Percentiles rank a stretch among this genome's conserved stretches.
phyloP scores from a whole-genome alignment of 2,329 filamentous ascomycete genomes.

The Fusarium chuoi region DNA sequence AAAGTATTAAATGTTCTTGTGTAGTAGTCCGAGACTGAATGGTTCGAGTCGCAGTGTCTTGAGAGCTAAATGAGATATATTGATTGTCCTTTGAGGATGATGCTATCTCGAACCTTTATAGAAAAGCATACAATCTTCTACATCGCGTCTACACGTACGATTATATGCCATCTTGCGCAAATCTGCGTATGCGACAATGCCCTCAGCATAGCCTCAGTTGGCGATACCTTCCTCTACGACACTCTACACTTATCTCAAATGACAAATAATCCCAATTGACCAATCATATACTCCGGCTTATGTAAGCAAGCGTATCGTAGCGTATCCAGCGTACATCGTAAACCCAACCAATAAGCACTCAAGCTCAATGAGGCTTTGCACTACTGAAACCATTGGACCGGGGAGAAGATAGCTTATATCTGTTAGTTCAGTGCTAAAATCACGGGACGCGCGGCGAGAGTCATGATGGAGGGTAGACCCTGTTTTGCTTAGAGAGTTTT shows the following conservation, averaged over 20 bases:
- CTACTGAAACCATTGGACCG: not conserved
- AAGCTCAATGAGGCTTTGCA: not conserved
- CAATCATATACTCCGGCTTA: not conserved
- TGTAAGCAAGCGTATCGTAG: not conserved
- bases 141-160: accelerated
- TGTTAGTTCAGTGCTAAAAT: not conserved
- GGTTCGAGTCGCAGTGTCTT: accelerated
- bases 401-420: not conserved
- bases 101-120: not conserved
- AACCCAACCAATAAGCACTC: not conserved
- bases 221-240: not conserved
- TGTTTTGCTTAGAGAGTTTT: not conserved
- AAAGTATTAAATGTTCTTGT: accelerated
- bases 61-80: not conserved
- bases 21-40: not conserved
- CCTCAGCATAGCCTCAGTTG: not conserved
- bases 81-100: no score
- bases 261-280: not conserved
- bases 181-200: not conserved
- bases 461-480: constrained; percentile 12
- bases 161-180: accelerated
- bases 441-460: not conserved
- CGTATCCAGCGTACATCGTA: not conserved
- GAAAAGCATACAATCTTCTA: accelerated
- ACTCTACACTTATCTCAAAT: not conserved